These are phyloP conservation scores for Phytophthora syringae DNA, from an alignment of 352 stramenopile species.

Conservation along the genomic window DNA sequence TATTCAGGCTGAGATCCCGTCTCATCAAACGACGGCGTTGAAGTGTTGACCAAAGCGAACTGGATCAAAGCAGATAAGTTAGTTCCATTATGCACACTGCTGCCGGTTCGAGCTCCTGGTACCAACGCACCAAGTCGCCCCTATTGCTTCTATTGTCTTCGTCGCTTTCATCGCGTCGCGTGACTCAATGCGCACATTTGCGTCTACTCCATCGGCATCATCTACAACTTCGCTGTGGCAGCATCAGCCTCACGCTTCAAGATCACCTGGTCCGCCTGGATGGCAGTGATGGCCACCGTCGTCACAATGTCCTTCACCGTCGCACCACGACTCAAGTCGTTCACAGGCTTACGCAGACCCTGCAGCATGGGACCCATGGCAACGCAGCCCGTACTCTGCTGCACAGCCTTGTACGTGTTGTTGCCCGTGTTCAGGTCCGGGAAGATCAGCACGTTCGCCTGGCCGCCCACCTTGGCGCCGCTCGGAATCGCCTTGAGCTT, in stretches of 20 bases:
- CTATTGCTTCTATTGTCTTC: slow-evolving; percentile 25
- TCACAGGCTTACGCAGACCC: slow-evolving; percentile 88
- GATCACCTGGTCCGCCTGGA: slow-evolving; percentile 74
- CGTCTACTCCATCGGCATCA: slow-evolving; percentile 16
- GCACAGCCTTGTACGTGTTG: no score
- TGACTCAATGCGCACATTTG: slow-evolving; percentile 10
- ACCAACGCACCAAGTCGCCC: slow-evolving; percentile 4
- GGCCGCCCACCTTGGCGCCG: no score
- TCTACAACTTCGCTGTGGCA: slow-evolving; percentile 23
- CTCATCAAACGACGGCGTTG: no score
- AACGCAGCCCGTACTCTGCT: slow-evolving; percentile 78
- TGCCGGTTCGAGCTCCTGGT: slow-evolving; percentile 3
- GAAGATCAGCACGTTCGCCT: no score
- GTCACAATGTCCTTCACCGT: slow-evolving; percentile 92
- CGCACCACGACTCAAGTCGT: slow-evolving; percentile 88
- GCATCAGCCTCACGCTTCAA: slow-evolving; percentile 30
- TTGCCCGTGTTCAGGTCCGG: no score
- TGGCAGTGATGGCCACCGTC: slow-evolving; percentile 89
- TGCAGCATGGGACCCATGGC: slow-evolving; percentile 91
- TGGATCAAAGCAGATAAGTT: slow-evolving; percentile 36
- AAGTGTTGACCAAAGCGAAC: no score
- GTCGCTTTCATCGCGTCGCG: slow-evolving; percentile 11
- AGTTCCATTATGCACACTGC: slow-evolving; percentile 31
- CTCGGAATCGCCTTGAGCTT: no score
- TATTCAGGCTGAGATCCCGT: no score